Percentiles rank a stretch among this genome's conserved stretches.
phyloP scores from a whole-genome alignment of 2,329 filamentous ascomycete genomes.

The Calonectria multiphialidica region DNA sequence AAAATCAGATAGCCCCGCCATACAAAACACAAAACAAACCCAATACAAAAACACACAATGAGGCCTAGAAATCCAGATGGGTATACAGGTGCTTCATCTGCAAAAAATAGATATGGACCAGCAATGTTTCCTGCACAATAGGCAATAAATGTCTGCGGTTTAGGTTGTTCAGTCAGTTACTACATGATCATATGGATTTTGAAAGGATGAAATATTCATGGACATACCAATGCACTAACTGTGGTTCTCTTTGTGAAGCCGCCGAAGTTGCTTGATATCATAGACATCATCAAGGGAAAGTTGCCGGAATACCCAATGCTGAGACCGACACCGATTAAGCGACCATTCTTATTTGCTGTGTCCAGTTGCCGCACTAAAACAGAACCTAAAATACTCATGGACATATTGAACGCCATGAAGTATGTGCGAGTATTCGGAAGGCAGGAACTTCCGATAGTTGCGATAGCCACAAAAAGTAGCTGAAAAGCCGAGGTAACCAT shows the following conservation, averaged over 20 bases:
- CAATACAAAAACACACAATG: constrained; percentile 7
- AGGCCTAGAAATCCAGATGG: background rate
- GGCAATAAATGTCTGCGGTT: background rate
- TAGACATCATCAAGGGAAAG: constrained; percentile 18
- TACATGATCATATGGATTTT: background rate
- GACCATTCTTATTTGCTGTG: background rate
- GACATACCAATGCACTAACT: constrained; percentile 11
- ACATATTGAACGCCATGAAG: constrained; percentile 41
- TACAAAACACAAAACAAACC: background rate
- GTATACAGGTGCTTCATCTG: background rate
- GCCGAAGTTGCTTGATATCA: constrained; percentile 24
- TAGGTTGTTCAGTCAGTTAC: background rate
- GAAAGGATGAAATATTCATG: background rate
- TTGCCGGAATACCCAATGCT: constrained; percentile 14
- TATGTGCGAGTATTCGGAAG: constrained; percentile 41
- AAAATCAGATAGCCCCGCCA: background rate
- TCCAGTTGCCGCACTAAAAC: constrained; percentile 13
- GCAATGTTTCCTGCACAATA: constrained; percentile 12
- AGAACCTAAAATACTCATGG: constrained; percentile 30
- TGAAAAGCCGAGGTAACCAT: constrained; percentile 36
- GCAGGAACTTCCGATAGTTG: constrained; percentile 36
- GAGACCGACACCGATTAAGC: constrained; percentile 3
- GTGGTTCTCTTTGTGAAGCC: constrained; percentile 23
- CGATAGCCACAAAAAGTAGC: constrained; percentile 37
- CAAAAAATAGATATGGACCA: constrained; percentile 9